phyloP scores from a whole-genome alignment of 768 basidiomycete species.

The Russula earlei region DNA sequence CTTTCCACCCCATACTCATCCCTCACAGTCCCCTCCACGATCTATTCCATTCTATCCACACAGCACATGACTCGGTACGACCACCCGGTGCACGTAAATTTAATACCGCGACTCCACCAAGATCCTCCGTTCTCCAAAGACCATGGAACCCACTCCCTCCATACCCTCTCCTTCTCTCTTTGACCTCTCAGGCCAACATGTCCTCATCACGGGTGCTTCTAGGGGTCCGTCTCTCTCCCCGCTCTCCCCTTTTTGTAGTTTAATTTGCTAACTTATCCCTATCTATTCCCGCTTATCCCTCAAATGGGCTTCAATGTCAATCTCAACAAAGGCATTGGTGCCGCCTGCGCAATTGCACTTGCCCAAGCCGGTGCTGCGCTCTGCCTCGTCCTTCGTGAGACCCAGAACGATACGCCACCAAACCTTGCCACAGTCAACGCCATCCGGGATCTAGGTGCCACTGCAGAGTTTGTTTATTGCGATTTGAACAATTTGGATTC shows the following conservation, averaged over 20 bases:
- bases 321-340: constrained; percentile 38
- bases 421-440: constrained; percentile 30
- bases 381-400: constrained; percentile 39
- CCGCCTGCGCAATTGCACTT: constrained; percentile 44
- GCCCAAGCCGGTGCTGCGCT: constrained; percentile 46
- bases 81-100: constrained; percentile 2
- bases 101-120: neutral
- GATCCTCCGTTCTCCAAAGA: neutral
- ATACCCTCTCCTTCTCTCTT: constrained; percentile 50
- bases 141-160: constrained; percentile 47
- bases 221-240: constrained; percentile 41
- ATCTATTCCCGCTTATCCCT: constrained; percentile 2
- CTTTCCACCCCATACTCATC: neutral
- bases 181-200: constrained; percentile 54
- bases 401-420: constrained; percentile 28
- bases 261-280: neutral
- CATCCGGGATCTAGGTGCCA: constrained; percentile 30
- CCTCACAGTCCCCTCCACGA: neutral
- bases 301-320: neutral
- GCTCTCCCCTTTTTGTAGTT: neutral
- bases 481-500: constrained; percentile 44
- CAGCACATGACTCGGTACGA: constrained; percentile 5
- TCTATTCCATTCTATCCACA: neutral
- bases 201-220: constrained; percentile 73
- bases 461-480: constrained; percentile 40